Base-by-base conservation (phyloP, 2,329 filamentous ascomycete genomes). In the Dactylellina parvicollis region DNA sequence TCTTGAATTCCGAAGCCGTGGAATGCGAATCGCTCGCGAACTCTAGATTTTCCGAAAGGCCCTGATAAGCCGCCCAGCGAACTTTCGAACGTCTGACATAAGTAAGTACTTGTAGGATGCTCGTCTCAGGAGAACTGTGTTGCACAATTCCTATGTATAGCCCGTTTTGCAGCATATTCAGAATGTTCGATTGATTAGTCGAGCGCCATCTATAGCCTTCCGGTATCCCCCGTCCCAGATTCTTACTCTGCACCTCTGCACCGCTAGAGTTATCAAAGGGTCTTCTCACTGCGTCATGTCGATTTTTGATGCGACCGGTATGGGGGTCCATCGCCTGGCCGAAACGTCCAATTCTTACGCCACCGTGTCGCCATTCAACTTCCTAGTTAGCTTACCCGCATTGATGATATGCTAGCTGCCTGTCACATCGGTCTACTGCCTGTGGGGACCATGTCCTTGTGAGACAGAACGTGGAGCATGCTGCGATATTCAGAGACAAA, bases 341-440 rank as follows among this genome's bases (percentile, higher is more conserved):
- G 36, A 57, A 56, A 44, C 60, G 46, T 59, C 60, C 26, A 55
- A 54, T 66, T 57, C 69, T 73, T 65, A 73, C 69, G 69, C 60
- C 60, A 73, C 60, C 42, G 24, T 66, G 69, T 73, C 60, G 69
- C 69, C 36, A 65, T 66, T 46, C 46, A 73, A 34, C 69, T 73
- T 73, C 69, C 69, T 73, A 73, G 60, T 73, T 73, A 22, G 60
- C 69, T 73, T 66, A 66, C 69, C 47, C 55, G 69, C 69, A 73
- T 66, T 60, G 26, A 55, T 49, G 38, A 61, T 34, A 36, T 24
- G 30, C 59, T 52, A 38, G 54, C 60, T 69, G 69, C 60, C 69
- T 73, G 69, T 73, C 69, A 56, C 60, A 50, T 60, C 47, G 28
- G 18, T 18, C 18, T 36, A 59, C 28, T 26, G 42, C 36, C 50